Evolutionary conservation across 2,329 filamentous ascomycete species (phyloP).

Genomic region (Hypoxylon sp.): DNA sequence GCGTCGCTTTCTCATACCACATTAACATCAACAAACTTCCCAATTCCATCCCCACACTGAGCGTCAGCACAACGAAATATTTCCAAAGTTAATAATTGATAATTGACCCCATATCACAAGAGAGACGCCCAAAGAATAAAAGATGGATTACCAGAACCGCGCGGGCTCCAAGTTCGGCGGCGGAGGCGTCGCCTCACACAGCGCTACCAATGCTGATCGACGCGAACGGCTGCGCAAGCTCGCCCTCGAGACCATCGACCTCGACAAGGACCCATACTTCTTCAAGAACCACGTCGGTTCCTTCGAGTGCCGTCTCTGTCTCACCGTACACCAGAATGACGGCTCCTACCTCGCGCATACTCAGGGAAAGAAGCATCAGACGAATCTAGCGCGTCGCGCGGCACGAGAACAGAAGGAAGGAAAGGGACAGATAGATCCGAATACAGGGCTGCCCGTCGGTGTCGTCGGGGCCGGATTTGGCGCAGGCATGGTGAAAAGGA

Average conservation of each 20-base stretch:
- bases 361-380: slow-evolving; percentile 98
- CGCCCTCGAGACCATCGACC: slow-evolving; percentile 97
- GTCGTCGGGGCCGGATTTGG: slow-evolving; percentile 78
- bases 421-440: slow-evolving; percentile 75
- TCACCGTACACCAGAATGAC: slow-evolving; percentile 99
- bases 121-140: slow-evolving; percentile 10
- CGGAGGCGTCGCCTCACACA: slow-evolving; percentile 93
- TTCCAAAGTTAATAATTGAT: neutral
- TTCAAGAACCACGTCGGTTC: slow-evolving; percentile 99
- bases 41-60: neutral
- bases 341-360: slow-evolving; percentile 98
- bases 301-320: slow-evolving; percentile 96
- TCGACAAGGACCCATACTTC: slow-evolving; percentile 99
- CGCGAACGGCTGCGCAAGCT: slow-evolving; percentile 98
- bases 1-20: slow-evolving; percentile 1
- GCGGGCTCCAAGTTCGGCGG: slow-evolving; percentile 98
- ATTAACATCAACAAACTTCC: slow-evolving; percentile 13
- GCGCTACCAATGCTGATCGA: slow-evolving; percentile 94
- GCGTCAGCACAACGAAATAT: neutral
- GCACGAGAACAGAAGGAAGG: slow-evolving; percentile 96
- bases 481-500: slow-evolving; percentile 77
- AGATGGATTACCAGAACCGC: slow-evolving; percentile 86
- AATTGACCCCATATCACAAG: neutral
- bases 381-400: slow-evolving; percentile 93
- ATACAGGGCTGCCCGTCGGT: slow-evolving; percentile 78